Base-by-base conservation (phyloP, 140 eudicot genomes). In the Erigeron philadelphicus region DNA sequence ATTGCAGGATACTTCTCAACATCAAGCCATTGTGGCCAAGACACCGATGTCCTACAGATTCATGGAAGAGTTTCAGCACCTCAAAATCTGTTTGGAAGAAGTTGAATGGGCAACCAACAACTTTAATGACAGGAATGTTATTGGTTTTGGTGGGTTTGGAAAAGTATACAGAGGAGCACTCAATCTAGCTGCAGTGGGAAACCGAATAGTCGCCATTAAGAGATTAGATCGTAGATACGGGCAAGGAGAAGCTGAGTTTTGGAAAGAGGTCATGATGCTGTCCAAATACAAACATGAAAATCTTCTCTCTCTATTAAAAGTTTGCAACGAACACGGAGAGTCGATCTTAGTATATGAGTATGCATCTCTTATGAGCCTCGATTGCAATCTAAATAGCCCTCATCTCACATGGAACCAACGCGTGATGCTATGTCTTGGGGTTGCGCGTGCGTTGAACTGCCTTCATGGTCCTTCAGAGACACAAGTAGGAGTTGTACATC, bases 361-460 rank as follows among this genome's bases (percentile, higher is more conserved):
- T 9, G 75, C 67, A 45, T 45, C 35, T 23, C 47, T 2, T 58
- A 67, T 58, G 47, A 71, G 67, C 67, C 66, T 71, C 3, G 75
- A 71, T 58, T 8, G 5, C 11, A 8, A 57, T 70, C 66, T 70
- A 4, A 7, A 6, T 21, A 7, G 2, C 0, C 8, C 75, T 5
- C 2, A 44, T 9, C 47, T 71, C 67, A 71, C 58, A 1, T 71
- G 75, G 75, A 71, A 12, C 75, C 59, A 23, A 45, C 67, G 67
- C 67, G 35, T 71, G 48, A 58, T 43, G 75, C 58, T 71, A 71
- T 59, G 67, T 58, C 44, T 58, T 58, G 67, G 59, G 48, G 38
- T 31, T 58, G 57, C 75, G 43, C 47, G 11, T 23, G 75, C 45
- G 9, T 1, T 71, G 8, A 23, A n/a, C 11, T 58, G 13, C 35